Evolutionary conservation across 2,329 filamentous ascomycete genomes (phyloP), one percentile per base, ranked within the genome.

Genomic region (Aureobasidium pullulans): DNA sequence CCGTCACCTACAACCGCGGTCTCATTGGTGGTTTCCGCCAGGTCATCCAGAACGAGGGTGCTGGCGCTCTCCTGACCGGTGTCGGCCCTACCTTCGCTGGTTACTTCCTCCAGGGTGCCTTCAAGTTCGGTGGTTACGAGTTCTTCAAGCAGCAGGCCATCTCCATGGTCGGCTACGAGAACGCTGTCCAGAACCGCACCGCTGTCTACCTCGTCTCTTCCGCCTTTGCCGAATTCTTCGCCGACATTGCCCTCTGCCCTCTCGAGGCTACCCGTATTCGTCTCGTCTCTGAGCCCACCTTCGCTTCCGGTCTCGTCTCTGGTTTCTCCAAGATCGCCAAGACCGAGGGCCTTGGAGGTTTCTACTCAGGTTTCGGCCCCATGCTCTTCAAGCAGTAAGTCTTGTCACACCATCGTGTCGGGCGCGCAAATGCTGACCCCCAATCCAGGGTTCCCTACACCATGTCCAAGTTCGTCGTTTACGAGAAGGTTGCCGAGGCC

Each of bases 51-150:
- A 88, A 85, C 67, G 90, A 95, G 81, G 90, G 90, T 79, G 87
- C 88, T 72, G 88, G 86, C 75, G 90, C 90, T 75, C 85, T 96
- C 70, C 80, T 90, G 75, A 95, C 90, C 67, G 90, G 90, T 77
- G 83, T 86, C 75, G 90, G 90, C 68, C 90, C 90, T 70, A 95
- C 90, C 72, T 85, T 86, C 67, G 88, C 90, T 66, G 90, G 90
- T 76, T 96, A 96, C 81, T 95, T 95, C 86, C 86, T 96, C 70
- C 90, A 96, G 81, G 90, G 90, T 73, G 88, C 89, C 70, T 86
- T 94, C 83, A 95, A 95, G 81, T 94, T 94, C 76, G 90, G 90
- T 76, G 90, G 90, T 75, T 96, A 96, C 78, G 90, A 96, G 80
- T 87, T 95, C 80, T 95, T 96, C 88, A 95, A 96, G 87, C 84